Base-by-base conservation (phyloP, 2,329 filamentous ascomycete genomes). In the Epichloe hybrida region DNA sequence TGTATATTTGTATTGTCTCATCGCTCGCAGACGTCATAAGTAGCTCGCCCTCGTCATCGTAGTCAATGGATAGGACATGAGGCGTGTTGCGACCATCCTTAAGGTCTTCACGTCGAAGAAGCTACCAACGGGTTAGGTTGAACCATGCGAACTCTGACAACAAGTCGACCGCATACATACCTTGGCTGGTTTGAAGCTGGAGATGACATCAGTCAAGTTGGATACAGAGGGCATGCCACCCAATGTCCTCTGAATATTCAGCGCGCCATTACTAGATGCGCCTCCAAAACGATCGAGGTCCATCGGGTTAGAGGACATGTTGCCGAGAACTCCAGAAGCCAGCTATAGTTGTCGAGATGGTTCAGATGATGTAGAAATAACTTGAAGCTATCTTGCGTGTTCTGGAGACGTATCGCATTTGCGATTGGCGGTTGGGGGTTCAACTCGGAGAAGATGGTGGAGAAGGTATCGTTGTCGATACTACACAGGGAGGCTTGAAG, bases 1-100 rank as follows among this genome's bases (percentile, higher is more conserved):
- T 95, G 72, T 94, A 98, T 35, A 98, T 83, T 63, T 97, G 90
- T 55, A 98, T 86, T 3, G 88, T 94, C 65, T 96, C 90, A 67
- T 98, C 93, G 70, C 88, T 89, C 58, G 90, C 87, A 5, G 89
- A 88, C 0, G 90, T 87, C 68, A 98, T 88, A 53, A 94, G 79
- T 47, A 91, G 86, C 66, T 96, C 89, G 66, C 93, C 93, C 42
- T 87, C 85, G 70, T 97, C 90, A 67, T 97, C 90, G 64, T 95
- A 98, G 71, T 98, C 91, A 59, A 98, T 80, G 2, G 91, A 97
- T 8, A 93, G 85, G 53, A 96, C 81, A 56, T 82, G 76, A 4
- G 83, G 80, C 48, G 74, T 71, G 9, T 73, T 67, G 52, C 71
- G 69, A 52, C 68, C 68, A 45, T 76, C 75, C 58, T 76, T 78